Conservation (phyloP, 2,329 filamentous ascomycete species). For the Claviceps sorghi region DNA sequence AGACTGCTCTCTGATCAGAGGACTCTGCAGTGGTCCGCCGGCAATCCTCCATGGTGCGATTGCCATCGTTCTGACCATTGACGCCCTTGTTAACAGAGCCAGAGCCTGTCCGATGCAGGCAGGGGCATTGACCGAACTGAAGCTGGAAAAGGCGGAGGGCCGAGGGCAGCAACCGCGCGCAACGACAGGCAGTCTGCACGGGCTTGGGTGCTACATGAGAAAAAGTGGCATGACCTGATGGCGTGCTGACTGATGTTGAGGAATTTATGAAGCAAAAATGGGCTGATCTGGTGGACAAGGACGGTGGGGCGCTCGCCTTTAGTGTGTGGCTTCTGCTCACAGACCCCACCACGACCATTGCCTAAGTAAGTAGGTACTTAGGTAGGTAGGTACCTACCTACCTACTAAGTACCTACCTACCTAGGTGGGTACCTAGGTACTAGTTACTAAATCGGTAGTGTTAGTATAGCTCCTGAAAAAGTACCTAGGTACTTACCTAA, state of each 20-base stretch:
- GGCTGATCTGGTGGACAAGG: conserved; percentile 17
- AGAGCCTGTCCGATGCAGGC: not conserved
- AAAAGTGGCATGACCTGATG: conserved; percentile 24
- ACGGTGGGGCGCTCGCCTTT: conserved; percentile 5
- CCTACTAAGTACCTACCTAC: too few relatives aligned
- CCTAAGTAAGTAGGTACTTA: too few relatives aligned
- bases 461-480: too few relatives aligned
- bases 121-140: not conserved
- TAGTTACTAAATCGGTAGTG: too few relatives aligned
- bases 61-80: not conserved
- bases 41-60: not conserved
- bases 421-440: too few relatives aligned
- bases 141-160: conserved; percentile 1
- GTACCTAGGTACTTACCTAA: too few relatives aligned
- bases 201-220: conserved; percentile 5
- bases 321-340: conserved; percentile 2
- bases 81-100: not conserved
- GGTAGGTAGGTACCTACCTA: too few relatives aligned
- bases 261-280: conserved; percentile 21
- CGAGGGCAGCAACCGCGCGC: not conserved
- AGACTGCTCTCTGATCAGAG: too few relatives aligned
- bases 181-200: not conserved
- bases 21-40: not conserved
- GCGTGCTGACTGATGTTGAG: conserved; percentile 13
- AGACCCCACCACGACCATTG: not conserved